A percentile compares a stretch with the other conserved stretches of the same genome.
Conservation (phyloP, 345 rosid genomes). For the Anastatica hierochuntica region DNA sequence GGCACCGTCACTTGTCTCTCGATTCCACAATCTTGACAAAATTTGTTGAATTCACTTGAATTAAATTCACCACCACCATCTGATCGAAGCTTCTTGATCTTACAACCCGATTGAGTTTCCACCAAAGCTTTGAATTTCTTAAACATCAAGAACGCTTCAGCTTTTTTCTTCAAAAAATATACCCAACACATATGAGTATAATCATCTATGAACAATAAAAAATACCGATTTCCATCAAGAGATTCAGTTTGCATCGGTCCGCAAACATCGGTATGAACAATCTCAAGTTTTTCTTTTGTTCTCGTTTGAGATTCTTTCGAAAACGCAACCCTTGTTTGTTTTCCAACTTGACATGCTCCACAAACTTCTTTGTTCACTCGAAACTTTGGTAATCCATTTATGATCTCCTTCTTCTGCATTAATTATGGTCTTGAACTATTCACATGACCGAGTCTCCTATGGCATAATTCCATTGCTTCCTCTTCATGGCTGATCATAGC, state of each 20-base stretch:
- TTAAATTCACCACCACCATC: too few species aligned
- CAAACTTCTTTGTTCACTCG: not conserved
- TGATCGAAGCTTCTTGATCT: too few species aligned
- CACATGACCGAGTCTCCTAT: not conserved
- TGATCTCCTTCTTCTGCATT: not conserved
- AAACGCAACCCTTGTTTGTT: not conserved
- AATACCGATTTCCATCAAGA: not conserved
- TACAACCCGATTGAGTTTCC: too few species aligned
- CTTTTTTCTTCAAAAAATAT: not conserved
- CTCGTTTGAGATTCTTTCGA: not conserved
- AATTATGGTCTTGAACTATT: not conserved
- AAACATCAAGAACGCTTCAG: not conserved
- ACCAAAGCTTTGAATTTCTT: too few species aligned
- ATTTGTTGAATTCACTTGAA: too few species aligned
- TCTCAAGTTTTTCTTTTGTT: not conserved
- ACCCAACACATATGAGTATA: not conserved
- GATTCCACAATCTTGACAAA: too few species aligned
- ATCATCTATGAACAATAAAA: not conserved
- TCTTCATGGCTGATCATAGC: not conserved
- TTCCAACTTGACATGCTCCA: not conserved
- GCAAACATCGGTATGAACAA: not conserved
- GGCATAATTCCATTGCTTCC: not conserved
- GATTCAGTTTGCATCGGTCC: not conserved
- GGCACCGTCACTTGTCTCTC: too few species aligned
- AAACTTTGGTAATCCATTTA: not conserved